Conservation (phyloP, 108 stramenopile species). For the Skeletonema tropicum region DNA sequence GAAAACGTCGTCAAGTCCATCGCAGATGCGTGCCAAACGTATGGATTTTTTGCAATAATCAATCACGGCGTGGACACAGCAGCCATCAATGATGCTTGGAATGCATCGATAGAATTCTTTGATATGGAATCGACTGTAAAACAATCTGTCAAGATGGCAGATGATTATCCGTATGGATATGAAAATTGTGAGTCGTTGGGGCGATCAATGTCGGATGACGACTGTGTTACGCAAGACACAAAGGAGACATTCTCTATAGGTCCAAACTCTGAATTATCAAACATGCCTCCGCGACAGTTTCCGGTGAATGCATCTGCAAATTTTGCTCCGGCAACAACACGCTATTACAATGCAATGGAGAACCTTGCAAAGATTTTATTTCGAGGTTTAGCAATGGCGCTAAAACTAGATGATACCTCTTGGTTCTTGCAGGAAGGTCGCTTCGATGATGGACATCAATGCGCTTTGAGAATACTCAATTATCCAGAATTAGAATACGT, state of each 20-base stretch:
- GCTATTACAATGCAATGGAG: slow-evolving; percentile 80
- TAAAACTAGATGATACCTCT: slow-evolving; percentile 50
- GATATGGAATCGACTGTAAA: slow-evolving; percentile 62
- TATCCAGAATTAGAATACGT: slow-evolving; percentile 58
- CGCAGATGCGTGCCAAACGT: slow-evolving; percentile 56
- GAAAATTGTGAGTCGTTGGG: slow-evolving; percentile 62
- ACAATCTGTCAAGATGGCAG: slow-evolving; percentile 24
- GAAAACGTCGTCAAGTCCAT: slow-evolving; percentile 51
- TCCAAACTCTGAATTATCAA: slow-evolving; percentile 59
- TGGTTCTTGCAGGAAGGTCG: slow-evolving; percentile 28
- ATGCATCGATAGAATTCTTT: slow-evolving; percentile 67
- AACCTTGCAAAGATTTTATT: slow-evolving; percentile 57
- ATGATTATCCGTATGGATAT: slow-evolving; percentile 83
- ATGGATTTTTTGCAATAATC: slow-evolving; percentile 81
- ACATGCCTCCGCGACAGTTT: slow-evolving; percentile 76
- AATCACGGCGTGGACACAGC: slow-evolving; percentile 62
- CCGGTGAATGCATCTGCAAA: slow-evolving; percentile 36
- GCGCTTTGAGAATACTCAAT: slow-evolving; percentile 79
- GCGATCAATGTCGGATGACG: slow-evolving; percentile 9
- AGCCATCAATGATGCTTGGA: slow-evolving; percentile 54
- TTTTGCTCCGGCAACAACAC: slow-evolving; percentile 45
- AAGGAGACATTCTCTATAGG: slow-evolving; percentile 90
- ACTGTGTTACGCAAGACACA: slow-evolving; percentile 15
- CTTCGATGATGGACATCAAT: slow-evolving; percentile 79
- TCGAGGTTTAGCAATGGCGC: slow-evolving; percentile 71